Conservation (phyloP, 495 filamentous ascomycete genomes). For the Pseudoneurospora amorphoporcata region DNA sequence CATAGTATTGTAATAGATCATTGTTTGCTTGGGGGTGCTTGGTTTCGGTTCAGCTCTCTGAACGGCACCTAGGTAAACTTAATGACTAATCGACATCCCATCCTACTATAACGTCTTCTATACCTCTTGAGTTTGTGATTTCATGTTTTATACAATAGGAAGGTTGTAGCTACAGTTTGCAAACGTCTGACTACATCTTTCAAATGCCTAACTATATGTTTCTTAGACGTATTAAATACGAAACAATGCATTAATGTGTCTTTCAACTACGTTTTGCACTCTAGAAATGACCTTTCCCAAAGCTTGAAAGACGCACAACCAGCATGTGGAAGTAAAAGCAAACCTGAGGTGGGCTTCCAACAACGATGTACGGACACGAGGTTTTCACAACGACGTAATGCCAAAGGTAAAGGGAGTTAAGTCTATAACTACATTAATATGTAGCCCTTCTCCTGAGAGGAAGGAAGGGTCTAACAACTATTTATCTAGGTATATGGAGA, state of each 20-base stretch:
- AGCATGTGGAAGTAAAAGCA: background rate
- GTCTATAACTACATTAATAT: background rate
- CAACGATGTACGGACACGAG: background rate
- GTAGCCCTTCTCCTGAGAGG: background rate
- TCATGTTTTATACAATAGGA: background rate
- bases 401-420: background rate
- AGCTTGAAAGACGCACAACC: background rate
- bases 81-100: background rate
- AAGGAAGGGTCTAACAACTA: background rate
- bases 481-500: background rate
- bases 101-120: background rate
- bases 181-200: background rate
- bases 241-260: background rate
- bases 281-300: background rate
- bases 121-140: background rate
- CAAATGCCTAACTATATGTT: no score
- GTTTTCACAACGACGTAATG: background rate
- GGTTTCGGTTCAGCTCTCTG: background rate
- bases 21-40: background rate
- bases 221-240: background rate
- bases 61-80: background rate
- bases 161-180: background rate
- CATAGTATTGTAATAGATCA: background rate
- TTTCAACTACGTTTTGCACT: background rate
- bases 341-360: background rate